Evolutionary conservation across 495 filamentous ascomycete species (phyloP).

Genomic region (Bathelium albidoporum): DNA sequence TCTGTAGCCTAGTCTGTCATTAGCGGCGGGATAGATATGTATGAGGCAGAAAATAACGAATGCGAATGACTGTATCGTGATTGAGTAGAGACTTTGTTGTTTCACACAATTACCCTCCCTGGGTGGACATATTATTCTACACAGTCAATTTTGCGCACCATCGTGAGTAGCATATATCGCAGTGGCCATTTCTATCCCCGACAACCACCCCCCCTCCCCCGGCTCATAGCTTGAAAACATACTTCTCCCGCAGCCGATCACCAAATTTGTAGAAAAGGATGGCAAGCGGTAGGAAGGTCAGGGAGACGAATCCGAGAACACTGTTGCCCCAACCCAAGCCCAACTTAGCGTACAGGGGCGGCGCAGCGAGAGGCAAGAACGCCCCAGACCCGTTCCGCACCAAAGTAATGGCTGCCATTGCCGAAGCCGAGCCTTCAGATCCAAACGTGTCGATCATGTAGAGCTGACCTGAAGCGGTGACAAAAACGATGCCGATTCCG

Average conservation of each 20-base stretch:
- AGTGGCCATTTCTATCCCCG: too few species aligned
- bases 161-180: too few species aligned
- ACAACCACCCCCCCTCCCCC: too few species aligned
- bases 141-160: too few species aligned
- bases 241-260: conserved; percentile 27
- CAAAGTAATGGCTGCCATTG: conserved; percentile 50
- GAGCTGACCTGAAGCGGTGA: conserved; percentile 27
- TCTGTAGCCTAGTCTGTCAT: too few species aligned
- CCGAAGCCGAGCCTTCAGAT: conserved; percentile 58
- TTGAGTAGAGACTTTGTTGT: too few species aligned
- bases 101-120: too few species aligned
- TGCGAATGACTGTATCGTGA: too few species aligned
- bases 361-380: conserved; percentile 63
- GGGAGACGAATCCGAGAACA: conserved; percentile 26
- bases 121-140: too few species aligned
- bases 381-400: conserved; percentile 59
- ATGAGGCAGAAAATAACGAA: too few species aligned
- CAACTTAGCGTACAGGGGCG: conserved; percentile 39
- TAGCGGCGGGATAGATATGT: too few species aligned
- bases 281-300: conserved; percentile 26
- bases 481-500: conserved; percentile 22
- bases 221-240: conserved; percentile 3
- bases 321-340: conserved; percentile 33
- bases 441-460: conserved; percentile 60
- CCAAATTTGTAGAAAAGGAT: conserved; percentile 26